These are phyloP conservation scores for Aspergillus aculeatus DNA, from an alignment of 2,329 filamentous ascomycete genomes.

Conservation along the genomic window DNA sequence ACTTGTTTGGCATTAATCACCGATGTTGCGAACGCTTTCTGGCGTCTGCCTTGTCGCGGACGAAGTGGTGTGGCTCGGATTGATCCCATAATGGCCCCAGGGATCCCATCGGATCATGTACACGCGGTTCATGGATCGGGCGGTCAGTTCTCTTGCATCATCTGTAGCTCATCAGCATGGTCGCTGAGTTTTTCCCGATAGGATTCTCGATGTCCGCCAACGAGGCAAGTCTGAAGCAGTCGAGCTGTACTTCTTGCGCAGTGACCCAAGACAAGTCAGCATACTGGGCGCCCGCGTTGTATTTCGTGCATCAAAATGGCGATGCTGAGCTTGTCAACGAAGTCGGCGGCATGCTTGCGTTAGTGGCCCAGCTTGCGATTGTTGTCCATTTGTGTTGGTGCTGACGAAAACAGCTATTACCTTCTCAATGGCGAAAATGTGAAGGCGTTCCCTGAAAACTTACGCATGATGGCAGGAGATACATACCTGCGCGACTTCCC, in stretches of 20 bases:
- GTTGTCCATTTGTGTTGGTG: neutral
- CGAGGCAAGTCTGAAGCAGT: conserved; percentile 57
- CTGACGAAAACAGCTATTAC: conserved; percentile 66
- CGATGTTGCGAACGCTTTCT: conserved; percentile 64
- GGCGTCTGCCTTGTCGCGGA: conserved; percentile 82
- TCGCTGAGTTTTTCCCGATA: conserved; percentile 36
- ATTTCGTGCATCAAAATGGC: conserved; percentile 71
- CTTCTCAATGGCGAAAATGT: conserved; percentile 67
- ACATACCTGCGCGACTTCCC: conserved; percentile 67
- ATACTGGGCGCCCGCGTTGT: conserved; percentile 80
- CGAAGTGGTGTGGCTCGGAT: conserved; percentile 68
- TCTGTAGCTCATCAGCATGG: conserved; percentile 4
- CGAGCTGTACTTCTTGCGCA: conserved; percentile 75
- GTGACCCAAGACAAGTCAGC: conserved; percentile 80
- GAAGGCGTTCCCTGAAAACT: conserved; percentile 71
- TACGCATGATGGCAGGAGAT: conserved; percentile 80
- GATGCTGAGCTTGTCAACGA: conserved; percentile 68
- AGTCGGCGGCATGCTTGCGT: conserved; percentile 82
- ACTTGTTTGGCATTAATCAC: conserved; percentile 32
- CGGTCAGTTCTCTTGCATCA: conserved; percentile 57
- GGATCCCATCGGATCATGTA: conserved; percentile 61
- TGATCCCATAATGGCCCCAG: conserved; percentile 71
- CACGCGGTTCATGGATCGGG: conserved; percentile 75
- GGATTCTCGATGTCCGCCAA: conserved; percentile 63
- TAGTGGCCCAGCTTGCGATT: conserved; percentile 45